A percentile compares a stretch with the other conserved stretches of the same genome.
These are phyloP conservation scores for Aspergillus puulaauensis DNA, from an alignment of 2,329 filamentous ascomycete genomes.

Conservation along the genomic window DNA sequence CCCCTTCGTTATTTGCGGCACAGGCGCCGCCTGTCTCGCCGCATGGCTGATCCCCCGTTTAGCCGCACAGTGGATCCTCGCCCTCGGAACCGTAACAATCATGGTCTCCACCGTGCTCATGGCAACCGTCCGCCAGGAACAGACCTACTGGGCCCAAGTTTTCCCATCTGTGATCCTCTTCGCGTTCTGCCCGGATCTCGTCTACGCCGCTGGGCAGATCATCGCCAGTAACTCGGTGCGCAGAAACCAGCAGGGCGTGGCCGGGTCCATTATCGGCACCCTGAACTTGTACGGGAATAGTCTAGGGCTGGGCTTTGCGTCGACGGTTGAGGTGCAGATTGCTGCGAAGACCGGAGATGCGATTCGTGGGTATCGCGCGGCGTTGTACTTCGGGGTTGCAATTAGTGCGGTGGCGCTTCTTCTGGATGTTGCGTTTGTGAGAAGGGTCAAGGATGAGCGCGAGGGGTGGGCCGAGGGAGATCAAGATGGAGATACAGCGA, in stretches of 20 bases:
- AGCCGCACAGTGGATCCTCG: slow-evolving; percentile 50
- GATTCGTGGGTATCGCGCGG: slow-evolving; percentile 31
- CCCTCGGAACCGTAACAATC: slow-evolving; percentile 40
- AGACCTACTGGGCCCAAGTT: slow-evolving; percentile 44
- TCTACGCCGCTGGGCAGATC: slow-evolving; percentile 53
- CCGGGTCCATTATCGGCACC: slow-evolving; percentile 50
- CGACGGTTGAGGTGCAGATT: slow-evolving; percentile 37
- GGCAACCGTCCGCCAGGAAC: slow-evolving; percentile 48
- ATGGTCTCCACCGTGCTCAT: slow-evolving; percentile 34
- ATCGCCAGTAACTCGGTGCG: slow-evolving; percentile 54
- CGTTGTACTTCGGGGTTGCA: slow-evolving; percentile 32
- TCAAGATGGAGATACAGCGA: background rate
- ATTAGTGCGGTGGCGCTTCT: slow-evolving; percentile 29
- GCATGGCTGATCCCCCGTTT: slow-evolving; percentile 50
- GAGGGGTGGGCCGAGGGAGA: slow-evolving; percentile 29
- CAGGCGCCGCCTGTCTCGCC: slow-evolving; percentile 38
- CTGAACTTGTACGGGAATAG: slow-evolving; percentile 46
- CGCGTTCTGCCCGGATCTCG: slow-evolving; percentile 49
- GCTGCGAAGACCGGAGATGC: slow-evolving; percentile 13
- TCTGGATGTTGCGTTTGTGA: slow-evolving; percentile 30
- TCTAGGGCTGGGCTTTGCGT: slow-evolving; percentile 46
- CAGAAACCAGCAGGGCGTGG: slow-evolving; percentile 52
- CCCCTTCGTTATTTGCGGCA: slow-evolving; percentile 44
- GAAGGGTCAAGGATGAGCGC: slow-evolving; percentile 32
- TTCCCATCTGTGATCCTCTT: slow-evolving; percentile 43